phyloP scores from a whole-genome alignment of 306 rosid species.

The Medicago truncatula region DNA sequence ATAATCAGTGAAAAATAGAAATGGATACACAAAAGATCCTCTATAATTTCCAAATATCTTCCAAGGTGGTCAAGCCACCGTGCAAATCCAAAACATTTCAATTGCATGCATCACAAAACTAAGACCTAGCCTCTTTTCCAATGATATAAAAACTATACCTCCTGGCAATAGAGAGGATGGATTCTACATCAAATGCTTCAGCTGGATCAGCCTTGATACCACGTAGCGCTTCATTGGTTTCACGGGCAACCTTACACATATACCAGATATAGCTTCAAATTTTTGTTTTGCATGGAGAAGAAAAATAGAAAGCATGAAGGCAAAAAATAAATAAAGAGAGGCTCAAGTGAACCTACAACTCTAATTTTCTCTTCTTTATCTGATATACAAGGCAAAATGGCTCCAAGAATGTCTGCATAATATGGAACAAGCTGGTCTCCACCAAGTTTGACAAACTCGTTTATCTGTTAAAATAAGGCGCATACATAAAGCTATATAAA shows the following conservation, averaged over 20 bases:
- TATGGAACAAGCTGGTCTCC: conserved; percentile 99
- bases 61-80: conserved; percentile 17
- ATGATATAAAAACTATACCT: conserved; percentile 58
- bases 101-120: conserved; percentile 41
- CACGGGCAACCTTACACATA: conserved; percentile 86
- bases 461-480: conserved; percentile 61
- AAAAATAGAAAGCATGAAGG: not conserved
- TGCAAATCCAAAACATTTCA: conserved; percentile 30
- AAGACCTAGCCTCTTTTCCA: conserved; percentile 41
- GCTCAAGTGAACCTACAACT: conserved; percentile 69
- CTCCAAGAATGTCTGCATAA: conserved; percentile 95
- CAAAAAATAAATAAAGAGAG: conserved; percentile 14
- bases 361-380: conserved; percentile 99
- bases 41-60: conserved; percentile 40
- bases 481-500: conserved; percentile 25
- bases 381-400: conserved; percentile 95
- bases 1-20: conserved; percentile 37
- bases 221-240: conserved; percentile 98
- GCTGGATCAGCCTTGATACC: conserved; percentile 77
- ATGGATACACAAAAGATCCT: conserved; percentile 32
- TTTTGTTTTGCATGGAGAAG: conserved; percentile 26
- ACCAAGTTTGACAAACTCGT: conserved; percentile 97
- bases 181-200: conserved; percentile 87
- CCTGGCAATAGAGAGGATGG: conserved; percentile 86
- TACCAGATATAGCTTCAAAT: conserved; percentile 32